Conservation (phyloP, 805 yeast species). For the Candida mattraensis region DNA sequence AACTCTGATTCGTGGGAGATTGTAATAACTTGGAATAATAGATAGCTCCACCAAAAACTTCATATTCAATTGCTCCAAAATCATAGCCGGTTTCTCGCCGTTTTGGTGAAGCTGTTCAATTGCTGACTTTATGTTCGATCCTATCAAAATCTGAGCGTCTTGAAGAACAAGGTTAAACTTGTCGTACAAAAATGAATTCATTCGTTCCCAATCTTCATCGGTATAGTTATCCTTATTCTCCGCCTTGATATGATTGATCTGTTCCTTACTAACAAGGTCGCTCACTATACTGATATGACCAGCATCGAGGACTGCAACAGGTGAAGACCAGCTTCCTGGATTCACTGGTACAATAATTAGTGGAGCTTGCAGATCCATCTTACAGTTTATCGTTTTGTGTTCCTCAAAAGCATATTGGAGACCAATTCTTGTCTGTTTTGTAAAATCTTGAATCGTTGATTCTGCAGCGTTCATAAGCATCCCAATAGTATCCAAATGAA, state of each 20-base stretch:
- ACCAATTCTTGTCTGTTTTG: slow-evolving; percentile 87
- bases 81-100: slow-evolving; percentile 50
- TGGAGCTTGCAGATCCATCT: slow-evolving; percentile 92
- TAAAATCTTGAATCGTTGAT: slow-evolving; percentile 86
- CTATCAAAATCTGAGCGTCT: slow-evolving; percentile 87
- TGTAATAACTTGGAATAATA: slow-evolving; percentile 76
- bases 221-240: slow-evolving; percentile 54
- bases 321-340: slow-evolving; percentile 74
- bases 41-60: slow-evolving; percentile 77
- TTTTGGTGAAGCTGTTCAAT: slow-evolving; percentile 64
- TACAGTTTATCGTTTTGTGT: slow-evolving; percentile 84
- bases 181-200: slow-evolving; percentile 86
- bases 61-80: slow-evolving; percentile 75
- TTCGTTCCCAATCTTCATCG: slow-evolving; percentile 69
- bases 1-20: slow-evolving; percentile 68
- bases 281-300: slow-evolving; percentile 88
- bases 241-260: slow-evolving; percentile 66
- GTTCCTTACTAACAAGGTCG: slow-evolving; percentile 71
- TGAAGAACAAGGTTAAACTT: slow-evolving; percentile 72
- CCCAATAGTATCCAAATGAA: slow-evolving; percentile 83
- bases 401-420: slow-evolving; percentile 91
- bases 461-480: slow-evolving; percentile 94
- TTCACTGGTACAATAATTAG: slow-evolving; percentile 82
- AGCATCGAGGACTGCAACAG: slow-evolving; percentile 91
- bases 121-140: slow-evolving; percentile 76